phyloP scores from a whole-genome alignment of 768 basidiomycete genomes.

The Candolleomyces aberdarensis region DNA sequence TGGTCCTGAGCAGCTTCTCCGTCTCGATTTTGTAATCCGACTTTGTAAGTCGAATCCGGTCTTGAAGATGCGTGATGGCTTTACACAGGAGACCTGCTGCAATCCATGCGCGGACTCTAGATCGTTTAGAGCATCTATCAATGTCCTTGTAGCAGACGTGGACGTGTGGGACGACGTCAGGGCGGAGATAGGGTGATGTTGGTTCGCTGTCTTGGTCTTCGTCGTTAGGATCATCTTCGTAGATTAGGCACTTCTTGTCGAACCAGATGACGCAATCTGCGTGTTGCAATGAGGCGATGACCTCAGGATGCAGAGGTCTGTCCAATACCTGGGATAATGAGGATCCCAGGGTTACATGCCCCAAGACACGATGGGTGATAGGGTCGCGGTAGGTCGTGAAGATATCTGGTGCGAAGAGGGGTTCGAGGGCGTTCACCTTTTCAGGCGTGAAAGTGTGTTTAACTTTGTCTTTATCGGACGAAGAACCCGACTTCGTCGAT shows the following conservation, averaged over 20 bases:
- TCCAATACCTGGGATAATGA: slow-evolving; percentile 35
- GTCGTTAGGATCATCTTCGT: neutral
- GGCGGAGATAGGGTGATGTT: slow-evolving; percentile 3
- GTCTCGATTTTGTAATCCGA: neutral
- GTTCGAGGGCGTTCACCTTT: slow-evolving; percentile 6
- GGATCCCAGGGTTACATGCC: slow-evolving; percentile 49
- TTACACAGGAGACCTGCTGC: slow-evolving; percentile 24
- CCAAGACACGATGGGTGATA: slow-evolving; percentile 31
- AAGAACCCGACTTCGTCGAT: too few relatives aligned
- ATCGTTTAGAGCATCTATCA: slow-evolving; percentile 35
- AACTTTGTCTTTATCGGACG: neutral
- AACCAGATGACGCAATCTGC: slow-evolving; percentile 58
- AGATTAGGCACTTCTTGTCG: slow-evolving; percentile 21
- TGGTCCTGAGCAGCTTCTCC: neutral
- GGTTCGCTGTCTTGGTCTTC: neutral
- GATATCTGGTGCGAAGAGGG: slow-evolving; percentile 28
- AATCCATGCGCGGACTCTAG: slow-evolving; percentile 59
- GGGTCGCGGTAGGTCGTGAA: slow-evolving; percentile 36
- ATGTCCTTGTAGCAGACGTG: slow-evolving; percentile 48
- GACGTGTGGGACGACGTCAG: slow-evolving; percentile 20
- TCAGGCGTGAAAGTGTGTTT: slow-evolving; percentile 1
- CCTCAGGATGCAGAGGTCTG: slow-evolving; percentile 20
- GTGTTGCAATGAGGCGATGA: slow-evolving; percentile 36
- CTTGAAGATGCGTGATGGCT: neutral
- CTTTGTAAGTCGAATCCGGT: neutral